phyloP scores from a whole-genome alignment of 1,284 basidiomycete genomes.

The Melanopsichium pennsylvanicum region DNA sequence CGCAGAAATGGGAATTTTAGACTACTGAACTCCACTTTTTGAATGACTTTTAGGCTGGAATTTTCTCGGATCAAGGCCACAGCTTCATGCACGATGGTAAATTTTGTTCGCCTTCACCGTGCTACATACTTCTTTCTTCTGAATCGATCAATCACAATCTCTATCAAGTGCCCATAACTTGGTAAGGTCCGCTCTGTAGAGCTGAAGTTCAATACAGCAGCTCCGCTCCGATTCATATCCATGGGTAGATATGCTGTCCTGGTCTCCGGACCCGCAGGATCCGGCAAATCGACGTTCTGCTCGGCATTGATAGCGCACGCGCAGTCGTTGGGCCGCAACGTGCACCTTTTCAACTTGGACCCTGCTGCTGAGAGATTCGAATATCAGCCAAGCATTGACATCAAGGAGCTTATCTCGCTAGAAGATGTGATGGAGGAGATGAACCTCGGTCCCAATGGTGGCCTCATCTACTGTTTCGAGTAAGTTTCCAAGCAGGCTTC shows the following conservation, averaged over 20 bases:
- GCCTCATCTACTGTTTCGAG: slow-evolving; percentile 98
- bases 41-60: too few species aligned
- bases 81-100: not conserved
- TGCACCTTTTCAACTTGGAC: slow-evolving; percentile 96
- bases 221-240: not conserved
- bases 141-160: not conserved
- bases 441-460: slow-evolving; percentile 95
- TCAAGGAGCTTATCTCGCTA: slow-evolving; percentile 88
- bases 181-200: too few species aligned
- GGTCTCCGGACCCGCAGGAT: slow-evolving; percentile 84
- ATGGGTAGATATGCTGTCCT: slow-evolving; percentile 60
- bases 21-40: slow-evolving; percentile 9
- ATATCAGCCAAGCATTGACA: slow-evolving; percentile 91
- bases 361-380: slow-evolving; percentile 95
- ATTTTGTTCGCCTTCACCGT: not conserved
- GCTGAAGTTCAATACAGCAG: not conserved
- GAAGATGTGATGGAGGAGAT: slow-evolving; percentile 97
- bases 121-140: not conserved
- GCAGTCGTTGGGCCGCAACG: slow-evolving; percentile 79
- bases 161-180: not conserved
- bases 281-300: slow-evolving; percentile 97
- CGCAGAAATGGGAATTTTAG: too few species aligned
- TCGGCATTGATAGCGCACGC: slow-evolving; percentile 89
- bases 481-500: slow-evolving; percentile 70
- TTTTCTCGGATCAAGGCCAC: slow-evolving; percentile 8